Base-by-base conservation (phyloP, 805 yeast species). In the Yarrowia alimentaria region DNA sequence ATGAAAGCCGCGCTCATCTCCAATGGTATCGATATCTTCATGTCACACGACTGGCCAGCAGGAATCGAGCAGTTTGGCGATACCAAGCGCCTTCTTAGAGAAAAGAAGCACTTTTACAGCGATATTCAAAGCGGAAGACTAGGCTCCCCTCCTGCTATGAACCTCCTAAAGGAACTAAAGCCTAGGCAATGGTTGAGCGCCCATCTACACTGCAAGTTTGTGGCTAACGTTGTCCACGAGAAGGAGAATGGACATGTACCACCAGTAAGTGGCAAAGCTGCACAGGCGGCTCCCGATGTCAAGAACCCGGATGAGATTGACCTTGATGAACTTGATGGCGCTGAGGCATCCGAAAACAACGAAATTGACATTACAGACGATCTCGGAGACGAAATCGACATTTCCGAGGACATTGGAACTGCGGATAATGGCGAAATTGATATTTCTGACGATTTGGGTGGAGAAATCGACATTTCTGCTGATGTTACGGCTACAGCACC, bases 11-110 rank as follows among this genome's bases (percentile, higher is more conserved):
- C 55, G 17, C 70, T 57, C 57, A 76, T 58, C 58, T 55, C 55
- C 45, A 40, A 51, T 13, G 34, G 55, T 4, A 38, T 79, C 5
- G 85, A 86, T 57, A 62, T 89, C 1, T 72, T 83, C 62, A 54
- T 91, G 49, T 77, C 86, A 24, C 99, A 93, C 65, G 99, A 93
- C 68, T 93, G 99, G 99, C 99, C 99, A 0, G 80, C 73, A 31
- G 86, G 85, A 3, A 80, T 90, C 8, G 83, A 75, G 33, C 66
- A 77, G 5, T 67, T 76, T 63, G 98, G 97, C 0, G 64, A 85
- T 58, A 13, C 71, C n/a, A 56, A 64, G 0, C 53, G 58, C 18
- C 67, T 93, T 9, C 59, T 91, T 18, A 60, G 61, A 20, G 56
- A 59, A 10, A 93, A 93, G 63, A 86, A 84, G 0, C 84, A 74